Percentiles rank a stretch among this genome's conserved stretches.
Conservation (phyloP, 495 filamentous ascomycete genomes). For the Neurospora hispaniola region DNA sequence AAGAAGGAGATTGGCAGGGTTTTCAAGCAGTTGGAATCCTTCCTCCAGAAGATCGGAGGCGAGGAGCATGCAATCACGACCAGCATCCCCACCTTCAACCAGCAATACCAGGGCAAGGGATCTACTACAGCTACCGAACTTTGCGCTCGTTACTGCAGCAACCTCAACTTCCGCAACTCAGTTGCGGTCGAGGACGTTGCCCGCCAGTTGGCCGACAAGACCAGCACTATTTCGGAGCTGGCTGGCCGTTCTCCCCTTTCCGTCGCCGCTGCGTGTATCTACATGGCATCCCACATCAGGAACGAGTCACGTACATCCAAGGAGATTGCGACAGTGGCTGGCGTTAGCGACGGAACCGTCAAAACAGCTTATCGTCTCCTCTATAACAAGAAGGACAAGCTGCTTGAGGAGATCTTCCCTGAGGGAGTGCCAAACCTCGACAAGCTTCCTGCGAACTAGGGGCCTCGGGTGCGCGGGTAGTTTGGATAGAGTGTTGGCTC, state of each 20-base stretch:
- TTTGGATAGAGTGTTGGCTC: background rate
- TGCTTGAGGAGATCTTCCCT: slow-evolving; percentile 64
- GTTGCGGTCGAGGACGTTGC: slow-evolving; percentile 61
- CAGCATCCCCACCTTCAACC: slow-evolving; percentile 20
- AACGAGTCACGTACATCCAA: slow-evolving; percentile 67
- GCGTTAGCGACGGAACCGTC: slow-evolving; percentile 93
- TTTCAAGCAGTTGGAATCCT: slow-evolving; percentile 86
- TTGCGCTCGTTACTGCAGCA: slow-evolving; percentile 78
- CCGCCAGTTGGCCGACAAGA: slow-evolving; percentile 59
- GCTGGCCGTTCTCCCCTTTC: slow-evolving; percentile 92
- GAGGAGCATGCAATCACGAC: slow-evolving; percentile 24
- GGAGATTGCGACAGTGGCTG: slow-evolving; percentile 69
- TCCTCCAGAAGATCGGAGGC: slow-evolving; percentile 50
- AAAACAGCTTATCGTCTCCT: slow-evolving; percentile 88
- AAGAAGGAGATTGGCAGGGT: slow-evolving; percentile 96
- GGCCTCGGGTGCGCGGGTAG: background rate
- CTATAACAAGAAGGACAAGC: slow-evolving; percentile 55
- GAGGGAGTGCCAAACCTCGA: slow-evolving; percentile 57
- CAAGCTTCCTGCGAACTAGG: slow-evolving; percentile 47
- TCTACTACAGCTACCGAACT: slow-evolving; percentile 78
- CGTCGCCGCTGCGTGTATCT: slow-evolving; percentile 89
- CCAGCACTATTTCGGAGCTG: slow-evolving; percentile 61
- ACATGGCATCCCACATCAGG: slow-evolving; percentile 80
- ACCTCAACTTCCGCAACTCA: slow-evolving; percentile 54
- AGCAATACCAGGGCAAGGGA: slow-evolving; percentile 60